phyloP scores from a whole-genome alignment of 768 basidiomycete species.

The Mycena belliarum region DNA sequence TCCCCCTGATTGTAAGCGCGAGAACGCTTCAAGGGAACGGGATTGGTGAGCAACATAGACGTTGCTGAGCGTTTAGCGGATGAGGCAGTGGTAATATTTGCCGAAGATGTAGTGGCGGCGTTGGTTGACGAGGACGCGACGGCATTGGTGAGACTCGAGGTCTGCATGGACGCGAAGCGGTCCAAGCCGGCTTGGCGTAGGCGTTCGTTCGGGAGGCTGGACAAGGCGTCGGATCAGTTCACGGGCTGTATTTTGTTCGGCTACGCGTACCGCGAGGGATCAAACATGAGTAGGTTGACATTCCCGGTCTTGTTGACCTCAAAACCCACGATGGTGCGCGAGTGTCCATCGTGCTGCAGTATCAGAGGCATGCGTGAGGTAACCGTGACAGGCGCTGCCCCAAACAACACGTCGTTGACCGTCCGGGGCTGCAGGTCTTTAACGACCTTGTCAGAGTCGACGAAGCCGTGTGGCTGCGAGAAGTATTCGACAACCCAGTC shows the following conservation, averaged over 20 bases:
- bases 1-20: conserved; percentile 9
- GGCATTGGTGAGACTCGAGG: neutral
- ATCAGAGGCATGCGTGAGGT: conserved; percentile 80
- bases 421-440: conserved; percentile 30
- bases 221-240: neutral
- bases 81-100: conserved; percentile 11
- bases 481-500: conserved; percentile 84
- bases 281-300: conserved; percentile 71
- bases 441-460: conserved; percentile 28
- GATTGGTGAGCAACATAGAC: conserved; percentile 5
- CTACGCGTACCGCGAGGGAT: conserved; percentile 63
- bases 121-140: too few relatives aligned
- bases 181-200: conserved; percentile 18
- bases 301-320: conserved; percentile 61
- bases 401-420: conserved; percentile 54
- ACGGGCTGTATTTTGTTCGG: neutral
- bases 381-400: conserved; percentile 50
- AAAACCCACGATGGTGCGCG: conserved; percentile 84
- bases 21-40: conserved; percentile 30
- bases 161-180: conserved; percentile 21
- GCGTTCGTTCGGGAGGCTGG: conserved; percentile 27
- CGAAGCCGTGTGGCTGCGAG: conserved; percentile 12
- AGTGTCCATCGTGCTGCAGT: conserved; percentile 83
- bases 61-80: conserved; percentile 20
- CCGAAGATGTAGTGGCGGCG: too few relatives aligned